Base-by-base conservation (phyloP, 1,139 yeast genomes). In the Casaregolazyma suthepensis region DNA sequence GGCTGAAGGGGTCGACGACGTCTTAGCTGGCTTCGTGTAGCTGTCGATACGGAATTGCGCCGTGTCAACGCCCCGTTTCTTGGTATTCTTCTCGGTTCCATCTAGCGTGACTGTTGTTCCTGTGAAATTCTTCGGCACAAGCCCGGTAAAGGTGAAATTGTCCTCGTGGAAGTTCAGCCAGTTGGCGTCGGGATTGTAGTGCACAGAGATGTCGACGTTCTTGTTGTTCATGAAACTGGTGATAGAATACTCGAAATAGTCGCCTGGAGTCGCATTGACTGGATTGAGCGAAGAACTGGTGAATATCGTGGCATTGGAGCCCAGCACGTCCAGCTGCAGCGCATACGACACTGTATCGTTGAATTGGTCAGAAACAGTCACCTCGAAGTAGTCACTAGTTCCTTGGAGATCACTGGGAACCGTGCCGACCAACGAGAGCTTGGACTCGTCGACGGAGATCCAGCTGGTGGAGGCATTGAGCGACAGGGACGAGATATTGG, bases 131-230 rank as follows among this genome's bases (percentile, higher is more conserved):
- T 71, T 62, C 1, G 98, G 96, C 1, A 82, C 84, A 48, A 62
- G 58, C 26, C 98, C 98, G 45, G 72, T 72, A 56, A 91, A 76
- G 1, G 96, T 85, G 64, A 76, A 71, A 65, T 88, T 89, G 15
- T 74, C 65, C 26, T 73, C 62, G 63, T 82, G 78, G 68, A 78
- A 89, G 2, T 72, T 64, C 54, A 91, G 72, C 97, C 97, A 91
- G 54, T 73, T 71, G 0, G 80, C 75, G 50, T 69, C 66, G 51
- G 73, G 71, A 35, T 71, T 66, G 60, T 71, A 75, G 20, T 73
- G 63, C 2, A 80, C 79, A 2, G 76, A 61, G 17, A 87, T 70
- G 20, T 74, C 69, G 1, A 91, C 83, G 19, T 74, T 69, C 50
- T 61, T 59, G 55, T 58, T 59, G 43, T 61, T 51, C 43, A 68